Evolutionary conservation across 352 stramenopile species (phyloP).

Genomic region (Globisporangium carolinianum): DNA sequence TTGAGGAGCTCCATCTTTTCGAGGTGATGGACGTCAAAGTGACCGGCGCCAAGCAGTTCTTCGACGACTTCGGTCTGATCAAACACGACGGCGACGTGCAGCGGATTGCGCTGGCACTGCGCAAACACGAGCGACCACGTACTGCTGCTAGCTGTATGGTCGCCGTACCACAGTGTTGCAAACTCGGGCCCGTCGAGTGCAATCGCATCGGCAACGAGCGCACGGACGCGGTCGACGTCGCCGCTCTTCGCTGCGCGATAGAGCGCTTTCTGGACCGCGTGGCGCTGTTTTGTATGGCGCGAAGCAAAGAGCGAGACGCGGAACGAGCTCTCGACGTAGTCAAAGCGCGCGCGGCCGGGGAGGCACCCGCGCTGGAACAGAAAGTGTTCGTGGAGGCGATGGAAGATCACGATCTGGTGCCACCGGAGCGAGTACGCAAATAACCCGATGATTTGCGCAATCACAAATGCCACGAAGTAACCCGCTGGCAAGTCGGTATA

Average conservation of each 20-base stretch:
- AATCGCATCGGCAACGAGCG: slow-evolving; percentile 38
- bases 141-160: slow-evolving; percentile 5
- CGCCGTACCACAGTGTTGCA: slow-evolving; percentile 54
- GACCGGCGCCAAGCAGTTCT: slow-evolving; percentile 42
- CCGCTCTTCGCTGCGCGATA: slow-evolving; percentile 64
- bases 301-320: slow-evolving; percentile 35
- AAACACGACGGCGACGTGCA: slow-evolving; percentile 71
- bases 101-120: slow-evolving; percentile 53
- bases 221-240: slow-evolving; percentile 42
- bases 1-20: slow-evolving; percentile 76
- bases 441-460: slow-evolving; percentile 45
- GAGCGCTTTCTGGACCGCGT: slow-evolving; percentile 41
- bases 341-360: slow-evolving; percentile 49
- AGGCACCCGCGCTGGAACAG: slow-evolving; percentile 62
- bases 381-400: slow-evolving; percentile 72
- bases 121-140: slow-evolving; percentile 22
- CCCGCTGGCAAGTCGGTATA: slow-evolving; percentile 17
- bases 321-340: slow-evolving; percentile 57
- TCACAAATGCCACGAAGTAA: slow-evolving; percentile 32
- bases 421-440: slow-evolving; percentile 57
- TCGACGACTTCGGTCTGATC: slow-evolving; percentile 58
- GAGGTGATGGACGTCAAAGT: slow-evolving; percentile 63
- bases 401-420: slow-evolving; percentile 77
- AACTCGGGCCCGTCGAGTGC: slow-evolving; percentile 56
- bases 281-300: slow-evolving; percentile 24